Percentiles rank a stretch among this genome's conserved stretches.
phyloP scores from a whole-genome alignment of 345 rosid genomes.

The Hypericum perforatum region DNA sequence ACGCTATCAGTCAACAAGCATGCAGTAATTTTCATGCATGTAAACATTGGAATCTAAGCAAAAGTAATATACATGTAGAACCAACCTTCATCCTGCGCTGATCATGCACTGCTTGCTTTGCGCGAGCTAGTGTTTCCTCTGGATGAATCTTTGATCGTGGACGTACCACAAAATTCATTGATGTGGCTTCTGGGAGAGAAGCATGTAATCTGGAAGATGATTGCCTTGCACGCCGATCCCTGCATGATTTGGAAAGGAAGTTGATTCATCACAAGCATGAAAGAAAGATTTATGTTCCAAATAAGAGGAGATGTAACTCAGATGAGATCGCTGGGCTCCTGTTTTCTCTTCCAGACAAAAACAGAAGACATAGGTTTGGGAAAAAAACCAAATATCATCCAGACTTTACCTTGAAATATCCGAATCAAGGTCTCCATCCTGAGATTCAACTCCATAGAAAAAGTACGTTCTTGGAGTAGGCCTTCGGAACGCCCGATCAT shows the following conservation, averaged over 20 bases:
- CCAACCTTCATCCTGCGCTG: slow-evolving; percentile 69
- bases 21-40: too few species aligned
- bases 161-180: slow-evolving; percentile 80
- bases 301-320: too few species aligned
- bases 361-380: not conserved
- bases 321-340: too few species aligned
- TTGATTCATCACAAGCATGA: too few species aligned
- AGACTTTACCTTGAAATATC: slow-evolving; percentile 64
- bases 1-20: too few species aligned
- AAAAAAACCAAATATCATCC: not conserved
- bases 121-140: slow-evolving; percentile 74
- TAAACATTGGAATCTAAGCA: too few species aligned
- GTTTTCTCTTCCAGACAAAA: too few species aligned
- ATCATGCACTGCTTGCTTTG: slow-evolving; percentile 71
- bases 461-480: slow-evolving; percentile 62
- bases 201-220: slow-evolving; percentile 61
- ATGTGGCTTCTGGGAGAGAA: slow-evolving; percentile 91
- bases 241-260: slow-evolving; percentile 15
- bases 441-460: slow-evolving; percentile 52
- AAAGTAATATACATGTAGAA: not conserved
- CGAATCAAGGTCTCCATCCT: slow-evolving; percentile 84
- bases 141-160: slow-evolving; percentile 96
- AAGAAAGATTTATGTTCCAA: too few species aligned
- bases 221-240: slow-evolving; percentile 62
- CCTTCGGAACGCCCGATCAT: slow-evolving; percentile 67